Evolutionary conservation across 345 rosid genomes (phyloP), one percentile per base, ranked within the genome.

Genomic region (Garcia nutans): DNA sequence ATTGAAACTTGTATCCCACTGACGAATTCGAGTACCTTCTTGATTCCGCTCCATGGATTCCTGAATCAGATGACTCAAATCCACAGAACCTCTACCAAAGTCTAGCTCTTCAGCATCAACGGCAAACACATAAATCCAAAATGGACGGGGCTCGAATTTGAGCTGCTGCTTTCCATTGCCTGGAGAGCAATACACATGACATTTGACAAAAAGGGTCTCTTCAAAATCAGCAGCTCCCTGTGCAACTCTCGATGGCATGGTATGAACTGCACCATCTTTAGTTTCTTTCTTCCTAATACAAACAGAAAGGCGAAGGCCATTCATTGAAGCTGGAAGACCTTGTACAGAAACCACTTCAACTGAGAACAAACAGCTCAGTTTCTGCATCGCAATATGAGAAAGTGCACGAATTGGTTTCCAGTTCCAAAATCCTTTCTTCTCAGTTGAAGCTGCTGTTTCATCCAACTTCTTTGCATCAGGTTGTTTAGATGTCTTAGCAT

Each of bases 381-480:
- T 95, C 76, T 90, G 96, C 99, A 87, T 95, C 65, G 94, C 92
- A 41, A 95, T 89, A 60, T 88, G 97, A 12, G 87, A 65, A 47
- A 95, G 85, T 2, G 91, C 98, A 17, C 97, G 90, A 67, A 95
- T 86, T 10, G 99, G 99, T 73, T 93, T 95, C 99, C 99, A 95
- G 22, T 79, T 89, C 99, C 98, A 91, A 75, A 93, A 82, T 49
- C 98, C 98, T 77, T 87, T 91, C 76, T 83, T 93, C 82, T 85
- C 94, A 6, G 71, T 68, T 3, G 85, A 58, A 55, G 74, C 83
- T 26, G 78, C 66, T 45, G 62, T 76, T 62, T 78, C 88, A 22
- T 80, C 90, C 23, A 83, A 62, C 76, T 33, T 85, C 68, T 65
- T 81, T n/a, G 11, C 62, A 50, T 75, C 81, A 15, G 68, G 42